Base-by-base conservation (phyloP, 2,329 filamentous ascomycete species). In the Herpotrichia juniperi region DNA sequence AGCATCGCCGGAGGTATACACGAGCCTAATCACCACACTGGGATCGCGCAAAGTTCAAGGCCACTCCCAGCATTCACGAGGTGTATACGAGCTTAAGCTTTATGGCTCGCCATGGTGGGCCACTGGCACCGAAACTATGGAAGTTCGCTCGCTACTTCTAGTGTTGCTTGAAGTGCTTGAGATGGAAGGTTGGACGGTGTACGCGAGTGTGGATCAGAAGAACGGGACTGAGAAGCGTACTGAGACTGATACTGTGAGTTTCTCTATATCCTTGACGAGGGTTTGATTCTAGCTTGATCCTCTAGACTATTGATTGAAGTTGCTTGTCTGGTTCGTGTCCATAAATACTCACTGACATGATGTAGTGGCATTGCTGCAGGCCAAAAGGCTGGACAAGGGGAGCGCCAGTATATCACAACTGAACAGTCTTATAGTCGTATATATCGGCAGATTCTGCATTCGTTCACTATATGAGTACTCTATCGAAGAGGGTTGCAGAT, bases 131-230 rank as follows among this genome's bases (percentile, higher is more conserved):
- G 67, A 73, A 44, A 74, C 73, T 2, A 72, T 76, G 65, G 61
- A 48, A n/a, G 68, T 65, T 10, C 63, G 73, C 21, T 53, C 70
- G 44, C 45, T 76, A 42, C 42, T 77, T 31, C 55, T 77, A 53
- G 66, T 51, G 32, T 54, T 76, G 53, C 49, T 76, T 51, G 70
- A 71, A 40, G 54, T 52, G 12, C 56, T 76, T 22, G 75, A 76
- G 51, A 57, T 56, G 3, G 62, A 72, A 44, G 74, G 74, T 1
- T 77, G 73, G 67, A 70, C 66, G 42, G 63, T 76, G 12, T 76
- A 76, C 61, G 71, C 72, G 1, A 74, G 72, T 51, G 61, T 78
- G 24, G 70, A 75, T 51, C 71, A 75, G 52, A 63, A 49, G 49
- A 58, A 19, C 39, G 58, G 34, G 24, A 63, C 39, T 7, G 59